Evolutionary conservation across 225 moss, liverwort and hornwort species (phyloP).

Genomic region (Climacium dendroides): DNA sequence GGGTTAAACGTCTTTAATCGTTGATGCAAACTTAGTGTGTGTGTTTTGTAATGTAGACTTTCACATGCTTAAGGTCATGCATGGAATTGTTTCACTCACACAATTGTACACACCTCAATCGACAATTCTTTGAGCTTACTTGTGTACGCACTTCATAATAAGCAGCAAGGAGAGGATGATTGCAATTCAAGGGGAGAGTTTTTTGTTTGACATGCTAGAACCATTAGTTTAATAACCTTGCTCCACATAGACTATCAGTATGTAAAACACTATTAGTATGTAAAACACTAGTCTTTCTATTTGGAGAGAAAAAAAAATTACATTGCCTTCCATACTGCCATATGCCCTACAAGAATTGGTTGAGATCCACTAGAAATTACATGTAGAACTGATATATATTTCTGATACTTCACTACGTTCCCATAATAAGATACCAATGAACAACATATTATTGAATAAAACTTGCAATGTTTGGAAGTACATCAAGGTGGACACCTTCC

Average conservation of each 20-base stretch:
- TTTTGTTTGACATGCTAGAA: not conserved
- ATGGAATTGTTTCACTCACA: not conserved
- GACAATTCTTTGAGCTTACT: not conserved
- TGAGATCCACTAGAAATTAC: not conserved
- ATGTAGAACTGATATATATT: no score
- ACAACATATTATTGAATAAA: not conserved
- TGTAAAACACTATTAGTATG: not conserved
- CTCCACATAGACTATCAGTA: not conserved
- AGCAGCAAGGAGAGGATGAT: not conserved
- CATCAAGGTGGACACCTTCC: no score
- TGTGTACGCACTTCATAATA: not conserved
- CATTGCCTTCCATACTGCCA: not conserved
- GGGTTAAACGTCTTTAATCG: no score
- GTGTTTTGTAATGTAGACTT: not conserved
- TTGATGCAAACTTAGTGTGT: no score
- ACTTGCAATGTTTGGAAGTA: not conserved
- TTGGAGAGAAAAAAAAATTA: not conserved
- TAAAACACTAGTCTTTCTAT: not conserved
- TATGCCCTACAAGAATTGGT: not conserved
- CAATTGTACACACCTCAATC: not conserved
- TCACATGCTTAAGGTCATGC: not conserved
- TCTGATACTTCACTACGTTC: not conserved
- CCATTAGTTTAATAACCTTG: not conserved
- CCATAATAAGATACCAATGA: not conserved
- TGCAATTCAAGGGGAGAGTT: not conserved